phyloP scores from a whole-genome alignment of 441 rosid species.

The Populus trichocarpa region DNA sequence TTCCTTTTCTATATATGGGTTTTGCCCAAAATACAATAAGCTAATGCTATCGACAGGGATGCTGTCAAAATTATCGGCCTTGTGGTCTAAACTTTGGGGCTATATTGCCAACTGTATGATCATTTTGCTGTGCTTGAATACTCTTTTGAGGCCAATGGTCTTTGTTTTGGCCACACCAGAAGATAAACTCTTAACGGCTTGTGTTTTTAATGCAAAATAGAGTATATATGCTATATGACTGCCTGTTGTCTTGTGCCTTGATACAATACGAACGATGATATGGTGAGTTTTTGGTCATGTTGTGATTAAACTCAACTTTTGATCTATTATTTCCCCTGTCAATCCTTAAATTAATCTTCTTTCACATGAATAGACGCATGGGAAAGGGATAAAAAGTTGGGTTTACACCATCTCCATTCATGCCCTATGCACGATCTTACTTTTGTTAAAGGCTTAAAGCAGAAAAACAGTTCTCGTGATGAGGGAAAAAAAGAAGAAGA shows the following conservation, averaged over 20 bases:
- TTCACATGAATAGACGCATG: neutral
- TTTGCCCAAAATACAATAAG: conserved; percentile 7
- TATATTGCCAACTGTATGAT: conserved; percentile 3
- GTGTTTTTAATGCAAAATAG: neutral
- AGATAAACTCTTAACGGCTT: neutral
- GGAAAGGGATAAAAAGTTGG: neutral
- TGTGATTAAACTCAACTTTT: no score
- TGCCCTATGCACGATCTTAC: neutral
- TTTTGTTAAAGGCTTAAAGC: neutral
- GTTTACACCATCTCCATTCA: neutral
- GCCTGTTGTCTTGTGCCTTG: no score
- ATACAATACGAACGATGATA: neutral
- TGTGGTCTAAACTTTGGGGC: neutral
- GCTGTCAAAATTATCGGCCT: conserved; percentile 11
- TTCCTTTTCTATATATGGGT: neutral
- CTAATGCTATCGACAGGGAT: conserved; percentile 1
- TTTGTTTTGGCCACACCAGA: neutral
- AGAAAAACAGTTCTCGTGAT: neutral
- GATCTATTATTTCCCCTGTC: no score
- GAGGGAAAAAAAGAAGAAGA: no score
- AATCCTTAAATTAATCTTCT: neutral
- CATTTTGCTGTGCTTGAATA: conserved; percentile 2
- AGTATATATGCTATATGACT: conserved; percentile 16
- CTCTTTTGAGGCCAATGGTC: neutral
- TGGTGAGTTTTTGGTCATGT: neutral